These are phyloP conservation scores for Phytophthora fragariaefolia DNA, from an alignment of 352 stramenopile species.

Conservation along the genomic window DNA sequence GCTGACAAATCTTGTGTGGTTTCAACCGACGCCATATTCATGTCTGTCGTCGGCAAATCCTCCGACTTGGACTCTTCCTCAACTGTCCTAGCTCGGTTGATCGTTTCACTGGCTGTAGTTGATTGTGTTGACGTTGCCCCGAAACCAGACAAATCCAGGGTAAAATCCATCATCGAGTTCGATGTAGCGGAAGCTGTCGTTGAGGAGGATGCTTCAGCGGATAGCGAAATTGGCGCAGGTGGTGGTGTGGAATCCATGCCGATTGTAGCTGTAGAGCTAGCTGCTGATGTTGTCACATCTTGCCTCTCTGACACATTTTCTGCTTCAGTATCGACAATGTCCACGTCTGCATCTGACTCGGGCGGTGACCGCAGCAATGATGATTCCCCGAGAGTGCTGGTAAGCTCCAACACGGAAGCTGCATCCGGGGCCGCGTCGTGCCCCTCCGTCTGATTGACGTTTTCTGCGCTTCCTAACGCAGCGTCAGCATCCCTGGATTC, in stretches of 20 bases:
- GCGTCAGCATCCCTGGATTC: constrained; percentile 26
- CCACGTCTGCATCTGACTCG: constrained; percentile 60
- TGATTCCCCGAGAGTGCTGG: constrained; percentile 84
- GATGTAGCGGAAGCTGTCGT: constrained; percentile 27
- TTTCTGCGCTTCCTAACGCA: constrained; percentile 13
- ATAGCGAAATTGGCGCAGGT: constrained; percentile 39
- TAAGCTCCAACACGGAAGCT: constrained; percentile 82
- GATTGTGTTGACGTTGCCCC: constrained; percentile 24
- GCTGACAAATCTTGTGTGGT: constrained; percentile 29
- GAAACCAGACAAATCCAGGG: constrained; percentile 76
- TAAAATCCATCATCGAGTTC: constrained; percentile 82
- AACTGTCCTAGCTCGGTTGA: constrained; percentile 3
- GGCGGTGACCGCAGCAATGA: constrained; percentile 80
- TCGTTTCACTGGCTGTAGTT: constrained; percentile 13
- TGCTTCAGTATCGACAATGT: constrained; percentile 49
- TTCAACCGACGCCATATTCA: constrained; percentile 32
- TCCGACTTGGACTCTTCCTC: constrained; percentile 47
- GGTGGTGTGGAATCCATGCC: constrained; percentile 22
- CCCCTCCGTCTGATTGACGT: constrained; percentile 16
- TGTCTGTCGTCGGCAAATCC: constrained; percentile 27
- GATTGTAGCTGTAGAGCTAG: constrained; percentile 16
- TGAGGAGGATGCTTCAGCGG: constrained; percentile 12
- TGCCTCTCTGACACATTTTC: constrained; percentile 36
- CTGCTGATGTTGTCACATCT: constrained; percentile 9
- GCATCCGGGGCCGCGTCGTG: constrained; percentile 51